phyloP scores from a whole-genome alignment of 805 yeast genomes.

The Yarrowia sp. region DNA sequence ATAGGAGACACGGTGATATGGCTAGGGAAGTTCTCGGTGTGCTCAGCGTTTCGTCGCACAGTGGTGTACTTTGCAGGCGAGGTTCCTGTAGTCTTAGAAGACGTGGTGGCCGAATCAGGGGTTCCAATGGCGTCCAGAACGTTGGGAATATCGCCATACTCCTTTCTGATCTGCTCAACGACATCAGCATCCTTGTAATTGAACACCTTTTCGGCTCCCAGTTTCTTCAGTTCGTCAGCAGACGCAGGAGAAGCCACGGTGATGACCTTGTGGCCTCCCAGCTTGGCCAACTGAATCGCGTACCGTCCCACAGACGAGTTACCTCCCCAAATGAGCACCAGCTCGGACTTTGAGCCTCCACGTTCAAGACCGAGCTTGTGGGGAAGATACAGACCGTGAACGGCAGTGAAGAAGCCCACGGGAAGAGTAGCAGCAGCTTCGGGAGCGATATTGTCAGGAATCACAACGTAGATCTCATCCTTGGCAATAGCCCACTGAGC shows the following conservation, averaged over 20 bases:
- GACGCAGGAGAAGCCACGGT: constrained; percentile 18
- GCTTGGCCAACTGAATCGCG: constrained; percentile 34
- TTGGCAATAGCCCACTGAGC: constrained; percentile 36
- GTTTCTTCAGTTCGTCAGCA: constrained; percentile 13
- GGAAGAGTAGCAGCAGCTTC: constrained; percentile 36
- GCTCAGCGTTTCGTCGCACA: constrained; percentile 29
- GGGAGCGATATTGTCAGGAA: constrained; percentile 22
- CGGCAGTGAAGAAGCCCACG: constrained; percentile 30
- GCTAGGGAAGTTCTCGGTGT: constrained; percentile 25
- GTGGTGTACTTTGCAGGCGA: constrained; percentile 31
- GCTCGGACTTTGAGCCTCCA: constrained; percentile 6
- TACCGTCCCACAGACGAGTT: constrained; percentile 37
- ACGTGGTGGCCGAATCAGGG: constrained; percentile 25
- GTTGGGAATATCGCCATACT: constrained; percentile 26
- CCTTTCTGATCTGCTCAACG: constrained; percentile 31
- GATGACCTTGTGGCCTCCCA: constrained; percentile 35
- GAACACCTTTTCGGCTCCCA: constrained; percentile 33
- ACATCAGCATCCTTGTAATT: constrained; percentile 30
- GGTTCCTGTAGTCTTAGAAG: constrained; percentile 12
- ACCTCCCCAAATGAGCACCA: constrained; percentile 37
- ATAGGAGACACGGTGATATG: constrained; percentile 31
- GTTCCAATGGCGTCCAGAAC: constrained; percentile 35
- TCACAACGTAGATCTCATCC: constrained; percentile 29
- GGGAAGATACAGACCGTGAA: constrained; percentile 26
- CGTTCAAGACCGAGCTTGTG: constrained; percentile 29